These are phyloP conservation scores for Perilla frutescens DNA, from an alignment of 257 asterid species.

Conservation along the genomic window DNA sequence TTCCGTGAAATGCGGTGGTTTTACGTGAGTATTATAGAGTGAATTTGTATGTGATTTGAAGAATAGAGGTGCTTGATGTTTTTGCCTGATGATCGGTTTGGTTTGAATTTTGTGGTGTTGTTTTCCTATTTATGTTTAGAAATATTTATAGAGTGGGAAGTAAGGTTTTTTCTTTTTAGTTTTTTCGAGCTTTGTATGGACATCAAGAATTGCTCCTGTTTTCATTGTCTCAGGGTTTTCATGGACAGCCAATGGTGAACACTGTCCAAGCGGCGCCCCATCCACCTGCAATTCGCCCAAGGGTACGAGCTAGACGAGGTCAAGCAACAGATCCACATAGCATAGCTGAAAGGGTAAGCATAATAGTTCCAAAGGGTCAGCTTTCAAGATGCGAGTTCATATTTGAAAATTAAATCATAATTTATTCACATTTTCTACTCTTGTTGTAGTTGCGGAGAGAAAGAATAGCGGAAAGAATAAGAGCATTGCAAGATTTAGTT, in stretches of 20 bases:
- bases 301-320: constrained; percentile 97
- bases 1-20: background rate
- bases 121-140: background rate
- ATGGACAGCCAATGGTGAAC: constrained; percentile 71
- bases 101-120: background rate
- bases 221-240: constrained; percentile 63
- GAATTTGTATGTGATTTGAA: constrained; percentile 3
- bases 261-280: constrained; percentile 65
- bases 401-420: constrained; percentile 2
- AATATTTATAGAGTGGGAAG: background rate
- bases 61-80: background rate
- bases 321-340: constrained; percentile 99
- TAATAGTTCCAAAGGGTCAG: background rate
- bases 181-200: constrained; percentile 5
- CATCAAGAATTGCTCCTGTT: constrained; percentile 9
- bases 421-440: constrained; percentile 17
- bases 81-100: constrained; percentile 1
- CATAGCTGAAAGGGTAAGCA: constrained; percentile 95
- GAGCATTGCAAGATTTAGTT: constrained; percentile 97
- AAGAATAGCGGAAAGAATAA: constrained; percentile 92
- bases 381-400: constrained; percentile 1
- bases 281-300: constrained; percentile 82
- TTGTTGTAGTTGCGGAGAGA: constrained; percentile 82
- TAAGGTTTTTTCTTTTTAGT: no score
- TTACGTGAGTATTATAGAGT: background rate